Evolutionary conservation across 2,329 filamentous ascomycete species (phyloP).

Genomic region (Pestalotiopsis sp.): DNA sequence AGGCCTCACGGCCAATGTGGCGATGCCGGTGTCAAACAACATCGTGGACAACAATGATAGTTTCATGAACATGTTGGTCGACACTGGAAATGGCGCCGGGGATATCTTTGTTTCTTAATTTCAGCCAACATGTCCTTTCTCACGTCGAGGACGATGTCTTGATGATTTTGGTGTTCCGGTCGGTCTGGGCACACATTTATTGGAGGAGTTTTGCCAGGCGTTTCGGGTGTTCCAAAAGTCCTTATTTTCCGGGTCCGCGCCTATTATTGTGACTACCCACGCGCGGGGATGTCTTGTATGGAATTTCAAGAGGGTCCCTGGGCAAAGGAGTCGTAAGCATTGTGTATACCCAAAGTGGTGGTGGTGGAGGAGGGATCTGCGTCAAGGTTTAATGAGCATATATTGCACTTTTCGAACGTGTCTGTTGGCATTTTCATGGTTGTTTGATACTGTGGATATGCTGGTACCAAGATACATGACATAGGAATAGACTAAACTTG

Average conservation of each 20-base stretch:
- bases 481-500: too few species aligned
- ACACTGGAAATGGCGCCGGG: neutral
- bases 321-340: neutral
- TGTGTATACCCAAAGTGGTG: neutral
- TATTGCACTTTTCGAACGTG: too few species aligned
- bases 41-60: neutral
- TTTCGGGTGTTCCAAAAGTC: neutral
- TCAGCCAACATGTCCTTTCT: neutral
- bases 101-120: constrained; percentile 5
- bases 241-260: neutral
- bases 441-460: too few species aligned
- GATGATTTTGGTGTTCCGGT: neutral
- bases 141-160: neutral
- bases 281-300: neutral
- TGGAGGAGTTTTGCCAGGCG: neutral
- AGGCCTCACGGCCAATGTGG: neutral
- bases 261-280: neutral
- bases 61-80: constrained; percentile 8
- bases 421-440: too few species aligned
- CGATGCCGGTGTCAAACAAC: neutral
- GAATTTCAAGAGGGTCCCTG: neutral
- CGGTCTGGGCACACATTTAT: neutral
- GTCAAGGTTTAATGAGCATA: neutral
- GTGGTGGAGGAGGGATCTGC: neutral
- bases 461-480: too few species aligned